Evolutionary conservation across 2,329 filamentous ascomycete species (phyloP), one percentile per base, ranked within the genome.

Genomic region (Scedosporium minutisporum): DNA sequence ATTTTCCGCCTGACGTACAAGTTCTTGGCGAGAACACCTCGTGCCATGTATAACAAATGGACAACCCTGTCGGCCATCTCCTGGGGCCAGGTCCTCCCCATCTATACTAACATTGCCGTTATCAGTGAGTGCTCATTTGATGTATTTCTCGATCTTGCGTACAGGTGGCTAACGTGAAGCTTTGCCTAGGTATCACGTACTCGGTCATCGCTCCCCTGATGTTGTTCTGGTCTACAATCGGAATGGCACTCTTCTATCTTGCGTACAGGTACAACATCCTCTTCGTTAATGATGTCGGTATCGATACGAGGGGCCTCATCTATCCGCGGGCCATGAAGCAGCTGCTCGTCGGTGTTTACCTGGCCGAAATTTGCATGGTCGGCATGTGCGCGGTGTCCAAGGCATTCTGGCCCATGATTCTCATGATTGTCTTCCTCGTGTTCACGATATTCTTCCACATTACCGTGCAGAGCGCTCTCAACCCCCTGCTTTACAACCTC

Each of bases 271-370:
- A 96, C 81, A 93, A 93, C 74, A 74, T 96, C 61, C 79, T 96
- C 23, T 96, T 90, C 72, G 89, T 95, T 14, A 87, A 85, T 58
- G 88, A 92, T 67, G 83, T 88, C 12, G 80, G 86, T 65, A 86
- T 96, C 66, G 93, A 97, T 71, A 96, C 92, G 58, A 91, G 91
- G 69, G 93, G 95, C 58, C 85, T 93, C 23, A 87, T 91, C 69
- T 97, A 96, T 71, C 89, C 91, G 1, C 89, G 91, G 25, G 93
- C 91, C 4, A 81, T 97, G 53, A 91, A 96, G 78, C 93, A 97
- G 65, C 82, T 95, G 38, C 85, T 93, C 53, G 84, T 87, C 2
- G 91, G 92, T 61, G 80, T 95, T 58, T 96, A 96, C 74, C 77
- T 96, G 14, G 84, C 87, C 0, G 87, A 93, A 68, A 76, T 93